These are phyloP conservation scores for Saccharomycopsis selenospora DNA, from an alignment of 805 yeast species.

Conservation along the genomic window DNA sequence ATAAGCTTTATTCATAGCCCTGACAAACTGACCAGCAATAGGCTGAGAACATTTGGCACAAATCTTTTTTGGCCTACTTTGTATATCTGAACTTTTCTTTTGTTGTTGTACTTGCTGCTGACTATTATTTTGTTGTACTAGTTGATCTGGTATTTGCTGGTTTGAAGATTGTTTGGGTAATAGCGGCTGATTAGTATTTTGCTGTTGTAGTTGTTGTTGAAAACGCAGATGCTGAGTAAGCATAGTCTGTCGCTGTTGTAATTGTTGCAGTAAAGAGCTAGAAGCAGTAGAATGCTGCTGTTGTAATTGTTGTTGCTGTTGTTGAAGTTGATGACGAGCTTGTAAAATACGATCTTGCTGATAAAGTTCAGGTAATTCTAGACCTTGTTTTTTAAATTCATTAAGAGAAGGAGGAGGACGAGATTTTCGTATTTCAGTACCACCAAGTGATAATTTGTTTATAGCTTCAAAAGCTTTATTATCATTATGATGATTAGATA, in stretches of 20 bases:
- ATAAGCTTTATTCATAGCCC: slow-evolving; percentile 72
- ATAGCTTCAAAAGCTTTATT: background rate
- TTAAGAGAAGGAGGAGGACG: slow-evolving; percentile 13
- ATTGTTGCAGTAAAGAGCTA: slow-evolving; percentile 17
- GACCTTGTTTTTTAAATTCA: slow-evolving; percentile 9
- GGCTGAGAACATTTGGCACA: slow-evolving; percentile 49
- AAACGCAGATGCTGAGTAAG: slow-evolving; percentile 15
- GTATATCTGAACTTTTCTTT: background rate
- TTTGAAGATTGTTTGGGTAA: slow-evolving; percentile 9
- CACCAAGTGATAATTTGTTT: background rate
- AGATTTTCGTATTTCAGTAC: slow-evolving; percentile 5
- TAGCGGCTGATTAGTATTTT: background rate
- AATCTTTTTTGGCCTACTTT: slow-evolving; percentile 24
- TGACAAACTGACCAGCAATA: slow-evolving; percentile 69
- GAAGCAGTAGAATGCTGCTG: no score
- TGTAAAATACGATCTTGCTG: background rate
- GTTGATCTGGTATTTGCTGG: slow-evolving; percentile 3
- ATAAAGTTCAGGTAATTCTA: slow-evolving; percentile 12
- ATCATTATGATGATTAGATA: background rate
- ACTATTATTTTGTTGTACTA: no score
- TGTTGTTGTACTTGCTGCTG: background rate
- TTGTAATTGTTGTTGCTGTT: slow-evolving; percentile 10
- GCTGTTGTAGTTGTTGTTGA: slow-evolving; percentile 2
- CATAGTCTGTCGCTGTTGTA: slow-evolving; percentile 8
- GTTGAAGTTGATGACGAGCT: slow-evolving; percentile 7